Evolutionary conservation across 129 eudicot species (phyloP), one percentile per base, ranked within the genome.

Genomic region (Arctium minus): DNA sequence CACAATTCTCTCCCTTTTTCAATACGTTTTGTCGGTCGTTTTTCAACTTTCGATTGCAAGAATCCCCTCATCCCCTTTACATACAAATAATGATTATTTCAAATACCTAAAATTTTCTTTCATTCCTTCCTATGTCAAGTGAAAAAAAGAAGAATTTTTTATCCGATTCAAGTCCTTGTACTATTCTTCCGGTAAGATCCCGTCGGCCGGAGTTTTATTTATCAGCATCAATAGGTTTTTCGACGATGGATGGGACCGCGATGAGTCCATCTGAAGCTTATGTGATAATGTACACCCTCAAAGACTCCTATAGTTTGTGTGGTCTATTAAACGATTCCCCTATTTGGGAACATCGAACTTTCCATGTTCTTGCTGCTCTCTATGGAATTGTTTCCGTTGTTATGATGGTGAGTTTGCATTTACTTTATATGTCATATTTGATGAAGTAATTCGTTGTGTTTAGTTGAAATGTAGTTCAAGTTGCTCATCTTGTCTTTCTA

Each of bases 261-360:
- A 73, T 89, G 87, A 89, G 76, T 79, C 86, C 89, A 7, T 70
- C 86, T 73, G 79, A 73, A 67, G 82, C 72, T 81, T 88, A 86
- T 60, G 91, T 89, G 83, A 67, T 27, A 76, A 86, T 89, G 77
- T 89, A 78, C 62, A 75, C 80, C 44, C 86, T 91, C 2, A 90
- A 84, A 60, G 93, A 87, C 9, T 85, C 96, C 3, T 76, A 85
- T 10, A 87, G 36, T 81, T 77, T 94, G 90, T 94, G 97, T 97
- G 89, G 86, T 53, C 62, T 84, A 22, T 36, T 94, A 18, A 94
- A 92, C 70, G 53, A 91, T 9, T 91, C 97, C 3, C 83, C 86
- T 35, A 2, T 82, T 75, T 94, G 96, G 98, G 97, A 94, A 84
- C 91, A 92, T 81, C 91, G 94, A 22, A 94, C 89, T 6, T 94